Percentiles rank a stretch among this genome's conserved stretches.
Evolutionary conservation across 2,329 filamentous ascomycete genomes (phyloP).

Genomic region (Colletotrichum orbiculare): DNA sequence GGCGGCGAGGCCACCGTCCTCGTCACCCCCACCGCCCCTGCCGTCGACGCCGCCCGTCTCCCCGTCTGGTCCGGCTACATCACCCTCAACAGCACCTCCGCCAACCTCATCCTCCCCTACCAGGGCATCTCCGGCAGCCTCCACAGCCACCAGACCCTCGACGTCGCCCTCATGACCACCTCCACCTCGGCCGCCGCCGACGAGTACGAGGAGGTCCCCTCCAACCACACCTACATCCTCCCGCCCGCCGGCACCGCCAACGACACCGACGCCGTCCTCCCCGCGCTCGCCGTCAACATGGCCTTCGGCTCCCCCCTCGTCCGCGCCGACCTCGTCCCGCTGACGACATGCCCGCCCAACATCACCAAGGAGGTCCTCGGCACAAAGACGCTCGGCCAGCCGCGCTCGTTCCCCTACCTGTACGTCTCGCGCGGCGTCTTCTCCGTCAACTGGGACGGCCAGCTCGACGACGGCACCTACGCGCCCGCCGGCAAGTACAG

Average conservation of each 20-base stretch:
- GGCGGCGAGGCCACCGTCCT: slow-evolving; percentile 57
- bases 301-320: slow-evolving; percentile 58
- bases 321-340: slow-evolving; percentile 57
- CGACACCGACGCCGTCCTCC: slow-evolving; percentile 47
- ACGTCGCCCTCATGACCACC: slow-evolving; percentile 47
- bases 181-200: slow-evolving; percentile 45
- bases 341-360: slow-evolving; percentile 44
- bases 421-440: slow-evolving; percentile 46
- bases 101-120: slow-evolving; percentile 53
- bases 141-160: slow-evolving; percentile 50
- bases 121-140: slow-evolving; percentile 52
- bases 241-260: slow-evolving; percentile 52
- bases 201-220: slow-evolving; percentile 39
- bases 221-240: slow-evolving; percentile 54
- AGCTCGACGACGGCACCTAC: slow-evolving; percentile 57
- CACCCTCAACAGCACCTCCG: slow-evolving; percentile 53
- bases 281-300: slow-evolving; percentile 53
- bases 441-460: slow-evolving; percentile 56
- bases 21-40: slow-evolving; percentile 57
- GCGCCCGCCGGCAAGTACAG: slow-evolving; percentile 62
- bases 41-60: slow-evolving; percentile 48
- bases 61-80: slow-evolving; percentile 57
- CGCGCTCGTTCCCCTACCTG: slow-evolving; percentile 53
- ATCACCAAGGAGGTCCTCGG: slow-evolving; percentile 48
- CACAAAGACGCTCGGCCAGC: slow-evolving; percentile 54